Conservation (phyloP, 345 rosid species). For the Syzygium grande region DNA sequence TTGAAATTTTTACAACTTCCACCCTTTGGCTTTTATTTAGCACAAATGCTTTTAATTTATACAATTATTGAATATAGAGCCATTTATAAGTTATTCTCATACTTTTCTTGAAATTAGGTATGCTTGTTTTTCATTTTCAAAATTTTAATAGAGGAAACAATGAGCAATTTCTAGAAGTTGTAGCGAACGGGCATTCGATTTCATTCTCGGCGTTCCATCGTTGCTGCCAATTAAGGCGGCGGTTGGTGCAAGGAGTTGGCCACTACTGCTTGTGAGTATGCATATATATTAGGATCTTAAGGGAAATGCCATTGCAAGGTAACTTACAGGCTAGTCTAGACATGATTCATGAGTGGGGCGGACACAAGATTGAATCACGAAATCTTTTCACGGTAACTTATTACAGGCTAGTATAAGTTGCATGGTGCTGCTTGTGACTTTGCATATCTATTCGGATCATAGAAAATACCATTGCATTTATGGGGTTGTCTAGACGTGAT, state of each 20-base stretch:
- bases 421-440: rapidly evolving
- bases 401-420: neutral
- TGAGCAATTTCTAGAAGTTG: rapidly evolving
- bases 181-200: neutral
- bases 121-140: neutral
- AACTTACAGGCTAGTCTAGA: neutral
- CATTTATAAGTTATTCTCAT: neutral
- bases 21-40: neutral
- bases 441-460: neutral
- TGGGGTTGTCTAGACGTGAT: rapidly evolving
- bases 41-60: neutral
- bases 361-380: neutral
- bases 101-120: neutral
- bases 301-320: neutral
- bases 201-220: neutral
- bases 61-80: neutral
- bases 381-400: neutral
- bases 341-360: rapidly evolving
- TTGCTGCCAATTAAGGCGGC: rapidly evolving
- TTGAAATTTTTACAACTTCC: neutral
- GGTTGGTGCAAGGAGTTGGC: neutral
- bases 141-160: neutral
- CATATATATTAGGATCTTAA: neutral
- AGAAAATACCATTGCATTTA: neutral
- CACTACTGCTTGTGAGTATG: rapidly evolving